Conservation (phyloP, 257 asterid species). For the Hygrophila difformis region DNA sequence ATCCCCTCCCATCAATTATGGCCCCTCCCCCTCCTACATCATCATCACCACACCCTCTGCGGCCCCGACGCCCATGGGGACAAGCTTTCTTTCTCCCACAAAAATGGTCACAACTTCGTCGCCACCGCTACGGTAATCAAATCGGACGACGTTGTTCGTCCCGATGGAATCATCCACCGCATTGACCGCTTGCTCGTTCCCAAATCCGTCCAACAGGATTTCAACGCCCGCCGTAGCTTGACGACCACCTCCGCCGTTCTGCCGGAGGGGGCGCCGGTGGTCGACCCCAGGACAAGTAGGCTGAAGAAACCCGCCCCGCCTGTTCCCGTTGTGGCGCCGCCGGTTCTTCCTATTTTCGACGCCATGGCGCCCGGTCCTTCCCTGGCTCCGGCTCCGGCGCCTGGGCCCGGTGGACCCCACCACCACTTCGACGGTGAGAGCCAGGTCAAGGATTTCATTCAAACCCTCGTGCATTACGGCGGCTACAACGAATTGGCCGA, state of each 20-base stretch:
- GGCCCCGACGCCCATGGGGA: slow-evolving; percentile 37
- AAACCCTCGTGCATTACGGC: slow-evolving; percentile 79
- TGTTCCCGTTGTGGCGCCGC: slow-evolving; percentile 57
- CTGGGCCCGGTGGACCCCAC: slow-evolving; percentile 89
- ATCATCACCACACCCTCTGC: slow-evolving; percentile 37
- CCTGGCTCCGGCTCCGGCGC: slow-evolving; percentile 91
- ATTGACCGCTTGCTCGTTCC: slow-evolving; percentile 73
- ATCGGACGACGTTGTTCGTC: slow-evolving; percentile 62
- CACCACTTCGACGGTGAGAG: slow-evolving; percentile 92
- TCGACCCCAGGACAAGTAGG: slow-evolving; percentile 75
- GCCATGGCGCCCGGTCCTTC: slow-evolving; percentile 94
- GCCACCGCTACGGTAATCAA: slow-evolving; percentile 37
- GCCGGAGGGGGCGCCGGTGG: slow-evolving; percentile 80
- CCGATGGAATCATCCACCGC: slow-evolving; percentile 94
- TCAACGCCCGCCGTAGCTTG: slow-evolving; percentile 68
- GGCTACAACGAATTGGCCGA: slow-evolving; percentile 95
- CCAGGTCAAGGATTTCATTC: slow-evolving; percentile 90
- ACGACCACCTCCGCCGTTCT: slow-evolving; percentile 64
- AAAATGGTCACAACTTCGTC: slow-evolving; percentile 35
- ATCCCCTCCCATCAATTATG: slow-evolving; percentile 42
- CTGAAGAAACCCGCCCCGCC: slow-evolving; percentile 46
- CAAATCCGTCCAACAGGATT: slow-evolving; percentile 71
- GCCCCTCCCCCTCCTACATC: not conserved
- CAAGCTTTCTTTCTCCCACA: slow-evolving; percentile 22
- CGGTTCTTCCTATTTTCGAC: slow-evolving; percentile 55